These are phyloP conservation scores for Saturnispora zaruensis DNA, from an alignment of 805 yeast genomes.

Conservation along the genomic window DNA sequence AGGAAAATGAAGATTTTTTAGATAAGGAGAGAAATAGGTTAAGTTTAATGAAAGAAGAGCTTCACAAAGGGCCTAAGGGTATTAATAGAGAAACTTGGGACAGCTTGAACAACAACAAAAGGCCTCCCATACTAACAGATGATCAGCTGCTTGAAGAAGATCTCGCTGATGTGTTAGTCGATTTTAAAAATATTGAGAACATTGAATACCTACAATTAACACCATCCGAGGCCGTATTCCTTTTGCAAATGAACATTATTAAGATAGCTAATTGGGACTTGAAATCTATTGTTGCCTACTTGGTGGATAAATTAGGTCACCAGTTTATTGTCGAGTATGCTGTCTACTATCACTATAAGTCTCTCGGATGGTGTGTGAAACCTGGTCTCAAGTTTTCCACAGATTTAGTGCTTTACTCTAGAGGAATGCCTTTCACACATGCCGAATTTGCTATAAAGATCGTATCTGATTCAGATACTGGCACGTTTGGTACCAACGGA, in stretches of 20 bases:
- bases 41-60: conserved; percentile 16
- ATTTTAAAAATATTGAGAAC: conserved; percentile 17
- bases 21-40: conserved; percentile 29
- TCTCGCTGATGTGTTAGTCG: conserved; percentile 24
- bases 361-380: conserved; percentile 91
- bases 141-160: conserved; percentile 30
- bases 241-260: conserved; percentile 37
- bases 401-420: conserved; percentile 70
- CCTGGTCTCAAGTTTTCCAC: conserved; percentile 89
- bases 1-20: conserved; percentile 17
- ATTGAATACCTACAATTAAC: conserved; percentile 57
- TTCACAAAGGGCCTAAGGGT: conserved; percentile 14
- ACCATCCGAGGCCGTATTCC: conserved; percentile 68
- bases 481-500: neutral
- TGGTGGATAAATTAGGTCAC: conserved; percentile 13
- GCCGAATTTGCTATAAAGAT: conserved; percentile 68
- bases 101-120: neutral
- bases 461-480: conserved; percentile 10
- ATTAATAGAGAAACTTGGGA: neutral
- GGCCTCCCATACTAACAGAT: neutral
- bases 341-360: conserved; percentile 78
- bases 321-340: conserved; percentile 43
- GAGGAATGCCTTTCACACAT: conserved; percentile 95
- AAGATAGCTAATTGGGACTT: conserved; percentile 4
- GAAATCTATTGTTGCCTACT: conserved; percentile 11